Base-by-base conservation (phyloP, 768 basidiomycete species). In the Boletus vinaceobasis region DNA sequence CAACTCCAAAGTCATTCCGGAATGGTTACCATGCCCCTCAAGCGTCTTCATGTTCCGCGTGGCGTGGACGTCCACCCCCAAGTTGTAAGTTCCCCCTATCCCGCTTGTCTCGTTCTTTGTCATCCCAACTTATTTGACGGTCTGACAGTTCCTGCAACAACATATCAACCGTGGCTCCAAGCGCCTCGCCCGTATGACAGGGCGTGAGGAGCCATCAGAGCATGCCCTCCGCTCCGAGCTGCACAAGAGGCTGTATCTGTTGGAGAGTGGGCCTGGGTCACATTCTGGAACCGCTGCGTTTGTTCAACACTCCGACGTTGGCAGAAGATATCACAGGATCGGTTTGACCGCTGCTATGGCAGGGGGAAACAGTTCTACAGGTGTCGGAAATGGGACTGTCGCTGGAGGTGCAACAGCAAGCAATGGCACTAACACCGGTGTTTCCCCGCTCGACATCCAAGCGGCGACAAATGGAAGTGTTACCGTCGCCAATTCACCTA, bases 181-280 rank as follows among this genome's bases (percentile, higher is more conserved):
- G 53, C 86, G 88, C 49, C 77, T 84, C 48, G 86, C 88, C 8
- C 83, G 79, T 46, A 87, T 90, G 83, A 81, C 81, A 5, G 82
- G 86, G 14, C 80, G 79, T 37, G 71, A 72, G 21, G 76, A 65
- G 8, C 85, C 85, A 7, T 74, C 79, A 21, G 73, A 73, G 14
- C 72, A 74, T 26, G 73, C 77, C 15, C 77, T 88, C 48, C 69
- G 73, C 37, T 71, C 60, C 8, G 77, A 74, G 54, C 65, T 85
- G 39, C 64, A 72, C 52, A 73, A 76, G 58, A 76, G 79, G 39
- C 52, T 79, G 53, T 70, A 69, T 51, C 54, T 77, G 17, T 56
- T 77, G 7, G 74, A 74, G 35, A 60, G 65, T 17, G 69, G 51
- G 13, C 60, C 60, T 0, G 58, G 59, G 23, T 53, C 65, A 23